Evolutionary conservation across 257 asterid species (phyloP), one percentile per base, ranked within the genome.

Genomic region (Fraxinus anomala): DNA sequence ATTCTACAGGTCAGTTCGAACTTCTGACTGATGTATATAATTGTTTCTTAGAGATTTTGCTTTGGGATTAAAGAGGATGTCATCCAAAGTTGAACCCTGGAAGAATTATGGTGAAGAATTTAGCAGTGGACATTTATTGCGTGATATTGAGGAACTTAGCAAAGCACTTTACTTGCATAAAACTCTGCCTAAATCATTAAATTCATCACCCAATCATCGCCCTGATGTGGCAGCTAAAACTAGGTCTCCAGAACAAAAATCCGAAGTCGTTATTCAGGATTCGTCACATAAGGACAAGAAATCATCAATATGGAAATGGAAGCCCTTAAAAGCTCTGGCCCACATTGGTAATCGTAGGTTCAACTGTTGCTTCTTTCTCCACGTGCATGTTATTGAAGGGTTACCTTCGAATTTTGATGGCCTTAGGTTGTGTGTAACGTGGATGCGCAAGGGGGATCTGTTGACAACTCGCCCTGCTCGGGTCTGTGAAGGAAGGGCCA

Each of bases 301-400:
- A 75, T 81, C 91, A 17, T 94, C 96, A 33, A 79, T 89, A 79
- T 93, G 98, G 99, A 89, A 86, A 5, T 95, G 99, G 98, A 91
- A 82, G 85, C 94, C 96, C 31, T 80, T 95, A 68, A 91, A 88
- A 88, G 90, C 92, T 77, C 80, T 95, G 82, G 83, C 88, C 61
- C 91, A 89, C 84, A 68, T 87, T 33, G 85, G 86, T 67, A 83
- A 83, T 82, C 91, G 84, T 39, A 89, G 85, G 13, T 80, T 91
- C 83, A 86, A 83, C 79, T 93, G 96, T 79, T 86, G 87, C 85
- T 95, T 95, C 91, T 90, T 86, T 86, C 89, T 95, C 73, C 96
- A 90, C 19, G 94, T 93, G 34, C 96, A 90, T 87, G 47, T 89
- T 49, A 81, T 93, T 31, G 93, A 90, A 78, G 98, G 96, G 9